Conservation (phyloP, 1,284 basidiomycete species). For the Cutaneotrichosporon curvatum region DNA sequence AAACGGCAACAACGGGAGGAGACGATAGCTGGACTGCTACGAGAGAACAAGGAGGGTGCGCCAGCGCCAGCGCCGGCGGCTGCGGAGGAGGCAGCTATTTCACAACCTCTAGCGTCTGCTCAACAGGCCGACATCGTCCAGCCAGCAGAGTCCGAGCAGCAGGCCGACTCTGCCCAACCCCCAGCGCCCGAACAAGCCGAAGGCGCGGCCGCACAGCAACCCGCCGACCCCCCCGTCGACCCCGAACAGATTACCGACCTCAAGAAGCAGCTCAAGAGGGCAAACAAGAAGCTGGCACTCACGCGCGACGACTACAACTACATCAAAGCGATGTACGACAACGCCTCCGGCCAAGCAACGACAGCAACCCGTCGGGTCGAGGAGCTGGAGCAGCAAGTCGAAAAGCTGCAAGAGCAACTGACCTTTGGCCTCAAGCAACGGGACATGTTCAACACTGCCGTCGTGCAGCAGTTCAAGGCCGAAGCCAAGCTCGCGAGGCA, state of each 20-base stretch:
- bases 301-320: constrained; percentile 18
- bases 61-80: no score
- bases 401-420: constrained; percentile 27
- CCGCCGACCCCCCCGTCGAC: no score
- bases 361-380: constrained; percentile 1
- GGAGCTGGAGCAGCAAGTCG: constrained; percentile 18
- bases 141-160: no score
- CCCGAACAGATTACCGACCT: no score
- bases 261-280: constrained; percentile 6
- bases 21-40: not conserved
- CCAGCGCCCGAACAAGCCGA: no score
- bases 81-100: no score
- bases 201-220: no score
- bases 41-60: no score
- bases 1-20: constrained; percentile 2
- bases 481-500: constrained; percentile 11
- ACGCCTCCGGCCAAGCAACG: constrained; percentile 21
- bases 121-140: no score
- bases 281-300: constrained; percentile 2
- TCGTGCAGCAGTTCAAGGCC: constrained; percentile 6
- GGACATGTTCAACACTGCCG: constrained; percentile 20
- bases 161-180: no score
- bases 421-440: constrained; percentile 34
- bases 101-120: no score
- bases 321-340: constrained; percentile 25